Percentiles rank a stretch among this genome's conserved stretches.
These are phyloP conservation scores for Vicia faba DNA, from an alignment of 306 rosid genomes.

Conservation along the genomic window DNA sequence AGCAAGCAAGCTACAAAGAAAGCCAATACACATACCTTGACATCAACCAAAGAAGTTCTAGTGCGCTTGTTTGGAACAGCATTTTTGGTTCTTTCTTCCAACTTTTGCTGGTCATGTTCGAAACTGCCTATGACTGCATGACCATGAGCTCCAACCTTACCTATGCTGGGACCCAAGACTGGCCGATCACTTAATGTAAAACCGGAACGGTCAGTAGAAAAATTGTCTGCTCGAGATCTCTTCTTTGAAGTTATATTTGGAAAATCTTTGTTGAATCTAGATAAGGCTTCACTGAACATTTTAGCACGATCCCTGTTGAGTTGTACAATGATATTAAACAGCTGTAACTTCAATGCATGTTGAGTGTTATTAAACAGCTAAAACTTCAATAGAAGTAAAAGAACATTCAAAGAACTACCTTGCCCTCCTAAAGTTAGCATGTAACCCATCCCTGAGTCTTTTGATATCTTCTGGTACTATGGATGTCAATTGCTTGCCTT, in stretches of 20 bases:
- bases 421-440: slow-evolving; percentile 63
- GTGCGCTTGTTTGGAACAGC: slow-evolving; percentile 80
- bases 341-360: slow-evolving; percentile 42
- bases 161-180: slow-evolving; percentile 56
- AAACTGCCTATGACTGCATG: slow-evolving; percentile 57
- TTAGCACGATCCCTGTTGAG: slow-evolving; percentile 72
- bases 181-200: slow-evolving; percentile 61
- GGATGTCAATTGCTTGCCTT: slow-evolving; percentile 62
- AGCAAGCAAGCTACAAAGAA: slow-evolving; percentile 14
- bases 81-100: slow-evolving; percentile 71
- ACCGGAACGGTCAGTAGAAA: slow-evolving; percentile 64
- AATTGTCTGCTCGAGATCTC: slow-evolving; percentile 77
- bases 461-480: slow-evolving; percentile 71
- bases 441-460: slow-evolving; percentile 61
- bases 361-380: slow-evolving; percentile 41
- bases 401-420: slow-evolving; percentile 64
- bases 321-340: slow-evolving; percentile 41
- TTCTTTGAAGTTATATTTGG: slow-evolving; percentile 77
- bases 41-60: slow-evolving; percentile 85
- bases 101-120: slow-evolving; percentile 73
- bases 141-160: slow-evolving; percentile 75
- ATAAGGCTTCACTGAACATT: slow-evolving; percentile 70
- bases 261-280: slow-evolving; percentile 73
- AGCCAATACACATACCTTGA: slow-evolving; percentile 56
- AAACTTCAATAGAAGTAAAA: slow-evolving; percentile 37